phyloP scores from a whole-genome alignment of 2,329 filamentous ascomycete genomes.

The Diaporthe longicolla region DNA sequence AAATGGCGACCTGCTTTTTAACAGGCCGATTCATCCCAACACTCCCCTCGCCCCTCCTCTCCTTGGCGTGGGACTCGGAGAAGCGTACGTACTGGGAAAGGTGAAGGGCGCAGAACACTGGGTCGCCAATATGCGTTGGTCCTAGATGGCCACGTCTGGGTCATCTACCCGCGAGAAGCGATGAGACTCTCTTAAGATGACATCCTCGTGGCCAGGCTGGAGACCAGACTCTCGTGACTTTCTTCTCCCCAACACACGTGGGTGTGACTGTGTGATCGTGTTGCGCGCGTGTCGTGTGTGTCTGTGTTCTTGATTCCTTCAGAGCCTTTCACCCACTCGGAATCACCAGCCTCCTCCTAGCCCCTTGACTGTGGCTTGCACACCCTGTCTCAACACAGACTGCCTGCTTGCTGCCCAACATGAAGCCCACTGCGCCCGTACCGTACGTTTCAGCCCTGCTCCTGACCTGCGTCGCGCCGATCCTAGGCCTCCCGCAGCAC shows the following conservation, averaged over 20 bases:
- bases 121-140: background rate
- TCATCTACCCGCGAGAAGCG: background rate
- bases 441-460: background rate
- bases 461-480: constrained; percentile 14
- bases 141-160: background rate
- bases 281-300: background rate
- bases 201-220: background rate
- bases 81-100: background rate
- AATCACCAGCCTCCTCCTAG: background rate
- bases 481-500: constrained; percentile 3
- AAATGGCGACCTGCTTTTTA: background rate
- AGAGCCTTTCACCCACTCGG: no score
- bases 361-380: constrained; percentile 1
- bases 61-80: background rate
- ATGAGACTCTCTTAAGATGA: background rate
- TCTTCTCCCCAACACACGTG: background rate
- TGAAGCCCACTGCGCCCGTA: background rate
- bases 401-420: background rate
- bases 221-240: background rate
- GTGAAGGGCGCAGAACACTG: background rate
- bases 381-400: background rate
- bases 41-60: background rate
- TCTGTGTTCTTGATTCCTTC: constrained; percentile 9
- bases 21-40: background rate
- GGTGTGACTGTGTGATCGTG: background rate